Evolutionary conservation across 768 basidiomycete genomes (phyloP), one percentile per base, ranked within the genome.

Genomic region (Amanita exitialis): DNA sequence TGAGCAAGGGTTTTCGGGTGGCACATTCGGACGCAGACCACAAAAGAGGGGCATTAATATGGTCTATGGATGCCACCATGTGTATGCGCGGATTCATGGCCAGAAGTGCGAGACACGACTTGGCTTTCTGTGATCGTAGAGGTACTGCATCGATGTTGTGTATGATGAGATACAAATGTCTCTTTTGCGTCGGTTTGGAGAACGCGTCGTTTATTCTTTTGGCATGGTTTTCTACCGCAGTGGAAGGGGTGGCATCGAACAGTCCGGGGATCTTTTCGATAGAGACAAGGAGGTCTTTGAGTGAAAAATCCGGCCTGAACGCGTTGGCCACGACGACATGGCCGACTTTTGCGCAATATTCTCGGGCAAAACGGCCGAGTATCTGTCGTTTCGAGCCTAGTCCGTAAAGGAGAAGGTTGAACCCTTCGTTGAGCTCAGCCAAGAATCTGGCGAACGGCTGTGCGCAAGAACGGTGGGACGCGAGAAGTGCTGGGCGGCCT

Each of bases 341-440:
- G 0, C 91, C 90, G 0, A 61, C 64, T 48, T 70, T 77, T 6
- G 77, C 65, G 54, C 87, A 79, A 18, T 67, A 61, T 0, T 74
- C 67, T 3, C 62, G 69, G 1, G 86, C 90, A 51, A 96, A 89
- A 18, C 77, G 69, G 61, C 95, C 89, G 28, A 99, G 69, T 7
- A 86, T 57, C 15, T 61, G 63, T 50, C 90, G 75, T 63, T 99
- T 99, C 16, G 90, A 94, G 4, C 95, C 95, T 59, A 82, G 79
- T 1, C 95, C 95, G 59, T 91, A 90, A 64, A 90, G 83, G 16
- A 94, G 65, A 39, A 97, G 68, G 64, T 90, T 93, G 73, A 92
- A 97, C 1, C 91, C 93, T 61, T 83, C 78, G 2, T 72, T 69
- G 21, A 97, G 73, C 64, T 97, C 91, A 54, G 73, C 69, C 39